Percentiles rank a stretch among this genome's conserved stretches.
phyloP scores from a whole-genome alignment of 1,284 basidiomycete species.

The Ceratobasidium sp. region DNA sequence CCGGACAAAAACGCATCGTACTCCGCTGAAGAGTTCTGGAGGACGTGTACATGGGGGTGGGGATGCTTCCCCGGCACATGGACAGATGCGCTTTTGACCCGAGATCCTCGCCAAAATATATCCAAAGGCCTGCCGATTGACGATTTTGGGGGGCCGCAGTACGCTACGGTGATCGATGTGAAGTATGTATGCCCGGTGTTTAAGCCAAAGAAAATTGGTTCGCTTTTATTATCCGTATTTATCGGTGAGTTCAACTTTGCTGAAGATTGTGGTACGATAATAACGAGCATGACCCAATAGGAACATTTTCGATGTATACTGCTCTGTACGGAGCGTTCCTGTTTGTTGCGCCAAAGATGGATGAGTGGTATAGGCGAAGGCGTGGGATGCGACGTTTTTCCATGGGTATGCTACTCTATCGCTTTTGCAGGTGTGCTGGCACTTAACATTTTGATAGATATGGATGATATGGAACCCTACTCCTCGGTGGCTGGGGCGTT shows the following conservation, averaged over 20 bases:
- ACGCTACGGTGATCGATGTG: constrained; percentile 41
- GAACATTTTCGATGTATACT: constrained; percentile 44
- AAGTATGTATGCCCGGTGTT: constrained; percentile 44
- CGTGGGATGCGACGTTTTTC: constrained; percentile 20
- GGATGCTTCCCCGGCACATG: constrained; percentile 37
- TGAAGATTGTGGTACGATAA: neutral
- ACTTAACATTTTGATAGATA: neutral
- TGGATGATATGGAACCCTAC: constrained; percentile 4
- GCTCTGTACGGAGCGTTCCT: constrained; percentile 25
- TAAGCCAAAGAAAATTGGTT: constrained; percentile 10
- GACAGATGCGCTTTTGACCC: constrained; percentile 27
- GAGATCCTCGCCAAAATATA: constrained; percentile 20
- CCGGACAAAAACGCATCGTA: neutral
- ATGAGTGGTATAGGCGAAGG: constrained; percentile 30
- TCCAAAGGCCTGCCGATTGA: constrained; percentile 24
- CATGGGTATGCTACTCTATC: neutral
- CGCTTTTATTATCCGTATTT: constrained; percentile 36
- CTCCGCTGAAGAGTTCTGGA: constrained; percentile 15
- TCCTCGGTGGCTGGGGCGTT: constrained; percentile 11
- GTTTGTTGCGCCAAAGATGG: constrained; percentile 29
- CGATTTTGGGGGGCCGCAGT: neutral
- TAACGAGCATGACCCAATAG: neutral
- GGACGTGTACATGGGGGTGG: constrained; percentile 43
- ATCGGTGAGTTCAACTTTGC: constrained; percentile 19
- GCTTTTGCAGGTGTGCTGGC: neutral